phyloP scores from a whole-genome alignment of 2,329 filamentous ascomycete species.

The Lachnellula subtilissima region DNA sequence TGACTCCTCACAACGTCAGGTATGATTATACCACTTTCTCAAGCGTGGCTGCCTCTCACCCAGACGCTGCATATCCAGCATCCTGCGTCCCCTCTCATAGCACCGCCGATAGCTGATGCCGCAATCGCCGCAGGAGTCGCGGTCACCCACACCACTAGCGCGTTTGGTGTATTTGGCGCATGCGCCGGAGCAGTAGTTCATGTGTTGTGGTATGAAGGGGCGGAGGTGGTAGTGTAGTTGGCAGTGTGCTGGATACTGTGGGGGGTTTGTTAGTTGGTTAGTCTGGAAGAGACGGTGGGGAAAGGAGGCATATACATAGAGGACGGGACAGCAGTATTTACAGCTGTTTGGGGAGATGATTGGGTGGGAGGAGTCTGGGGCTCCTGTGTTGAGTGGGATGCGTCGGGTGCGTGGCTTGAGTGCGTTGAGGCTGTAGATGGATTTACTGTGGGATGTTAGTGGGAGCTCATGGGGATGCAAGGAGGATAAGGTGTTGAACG shows the following conservation, averaged over 20 bases:
- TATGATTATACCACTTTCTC: background rate
- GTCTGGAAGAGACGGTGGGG: background rate
- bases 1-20: background rate
- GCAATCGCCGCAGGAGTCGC: background rate
- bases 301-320: slow-evolving; percentile 4
- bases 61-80: background rate
- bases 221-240: slow-evolving; percentile 26
- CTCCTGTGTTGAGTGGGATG: slow-evolving; percentile 12
- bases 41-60: background rate
- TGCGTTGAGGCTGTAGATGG: slow-evolving; percentile 14
- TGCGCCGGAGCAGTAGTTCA: slow-evolving; percentile 15
- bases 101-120: background rate
- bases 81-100: background rate
- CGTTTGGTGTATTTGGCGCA: slow-evolving; percentile 6
- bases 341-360: slow-evolving; percentile 12
- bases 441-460: slow-evolving; percentile 10
- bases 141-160: background rate
- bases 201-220: slow-evolving; percentile 12
- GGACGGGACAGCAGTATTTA: slow-evolving; percentile 21
- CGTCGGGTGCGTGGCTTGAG: slow-evolving; percentile 2
- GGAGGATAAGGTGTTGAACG: background rate
- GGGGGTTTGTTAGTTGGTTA: background rate
- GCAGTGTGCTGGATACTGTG: slow-evolving; percentile 22
- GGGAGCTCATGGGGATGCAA: background rate
- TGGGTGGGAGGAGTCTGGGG: slow-evolving; percentile 13